phyloP scores from a whole-genome alignment of 306 rosid species.

The Lupinus albus region DNA sequence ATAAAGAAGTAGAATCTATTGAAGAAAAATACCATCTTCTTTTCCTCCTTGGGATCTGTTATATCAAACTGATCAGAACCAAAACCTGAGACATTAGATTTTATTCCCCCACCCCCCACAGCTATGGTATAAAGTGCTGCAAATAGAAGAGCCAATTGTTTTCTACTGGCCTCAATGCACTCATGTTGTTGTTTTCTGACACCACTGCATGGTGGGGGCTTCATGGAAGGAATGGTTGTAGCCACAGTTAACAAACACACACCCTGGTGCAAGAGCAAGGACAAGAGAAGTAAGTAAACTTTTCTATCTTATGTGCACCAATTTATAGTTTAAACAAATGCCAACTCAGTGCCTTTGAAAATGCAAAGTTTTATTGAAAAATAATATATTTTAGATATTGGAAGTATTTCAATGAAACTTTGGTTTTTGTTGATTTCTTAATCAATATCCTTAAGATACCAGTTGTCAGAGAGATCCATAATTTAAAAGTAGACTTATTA shows the following conservation, averaged over 20 bases:
- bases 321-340: background rate
- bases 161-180: constrained; percentile 64
- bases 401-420: no score
- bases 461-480: no score
- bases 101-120: constrained; percentile 86
- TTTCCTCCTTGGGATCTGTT: constrained; percentile 75
- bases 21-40: constrained; percentile 89
- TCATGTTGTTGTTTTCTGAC: constrained; percentile 58
- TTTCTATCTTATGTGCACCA: background rate
- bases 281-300: constrained; percentile 13
- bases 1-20: constrained; percentile 87
- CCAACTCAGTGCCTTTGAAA: background rate
- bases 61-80: constrained; percentile 79
- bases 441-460: no score
- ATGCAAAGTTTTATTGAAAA: no score
- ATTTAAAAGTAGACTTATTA: no score
- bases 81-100: constrained; percentile 88
- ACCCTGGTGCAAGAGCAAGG: constrained; percentile 57
- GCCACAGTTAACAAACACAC: constrained; percentile 69
- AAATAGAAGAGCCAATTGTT: constrained; percentile 64
- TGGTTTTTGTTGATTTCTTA: no score
- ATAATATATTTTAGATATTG: no score
- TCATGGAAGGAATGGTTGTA: constrained; percentile 70
- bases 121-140: constrained; percentile 79
- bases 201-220: constrained; percentile 66